Evolutionary conservation across 495 filamentous ascomycete species (phyloP).

Genomic region (Penicillium manginii): DNA sequence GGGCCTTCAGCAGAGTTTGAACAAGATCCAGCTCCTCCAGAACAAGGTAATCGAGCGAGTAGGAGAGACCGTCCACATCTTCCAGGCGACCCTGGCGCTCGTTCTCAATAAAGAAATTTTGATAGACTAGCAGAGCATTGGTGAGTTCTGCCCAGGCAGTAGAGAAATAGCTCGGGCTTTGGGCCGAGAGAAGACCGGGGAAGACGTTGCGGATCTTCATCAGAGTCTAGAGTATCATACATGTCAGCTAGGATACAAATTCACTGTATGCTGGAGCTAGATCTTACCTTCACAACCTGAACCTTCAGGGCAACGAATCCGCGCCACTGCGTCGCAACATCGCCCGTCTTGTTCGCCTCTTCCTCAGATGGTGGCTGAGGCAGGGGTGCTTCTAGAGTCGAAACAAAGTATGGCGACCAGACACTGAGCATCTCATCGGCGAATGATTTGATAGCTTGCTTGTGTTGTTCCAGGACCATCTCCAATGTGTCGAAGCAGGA

Average conservation of each 20-base stretch:
- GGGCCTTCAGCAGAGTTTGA: slow-evolving; percentile 80
- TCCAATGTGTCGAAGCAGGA: slow-evolving; percentile 93
- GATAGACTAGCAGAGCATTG: slow-evolving; percentile 69
- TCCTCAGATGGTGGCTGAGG: slow-evolving; percentile 63
- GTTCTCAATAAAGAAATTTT: slow-evolving; percentile 79
- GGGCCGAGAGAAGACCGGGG: slow-evolving; percentile 74
- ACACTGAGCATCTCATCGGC: slow-evolving; percentile 78
- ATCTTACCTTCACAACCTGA: slow-evolving; percentile 77
- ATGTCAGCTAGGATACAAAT: background rate
- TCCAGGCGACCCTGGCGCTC: slow-evolving; percentile 86
- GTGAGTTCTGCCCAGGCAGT: slow-evolving; percentile 85
- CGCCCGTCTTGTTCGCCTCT: slow-evolving; percentile 55
- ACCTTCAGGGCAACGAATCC: slow-evolving; percentile 84
- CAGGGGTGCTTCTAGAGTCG: slow-evolving; percentile 69
- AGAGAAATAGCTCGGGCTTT: slow-evolving; percentile 78
- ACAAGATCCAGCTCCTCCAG: slow-evolving; percentile 93
- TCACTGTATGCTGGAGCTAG: background rate
- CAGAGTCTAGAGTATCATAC: slow-evolving; percentile 60
- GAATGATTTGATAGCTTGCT: slow-evolving; percentile 80
- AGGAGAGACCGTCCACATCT: slow-evolving; percentile 89
- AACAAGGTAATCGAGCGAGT: slow-evolving; percentile 91
- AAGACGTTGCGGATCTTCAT: slow-evolving; percentile 89
- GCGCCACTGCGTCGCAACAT: slow-evolving; percentile 62
- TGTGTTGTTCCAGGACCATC: slow-evolving; percentile 91
- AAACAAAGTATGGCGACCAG: slow-evolving; percentile 87